Evolutionary conservation across 345 rosid genomes (phyloP), one percentile per base, ranked within the genome.

Genomic region (Punica granatum): DNA sequence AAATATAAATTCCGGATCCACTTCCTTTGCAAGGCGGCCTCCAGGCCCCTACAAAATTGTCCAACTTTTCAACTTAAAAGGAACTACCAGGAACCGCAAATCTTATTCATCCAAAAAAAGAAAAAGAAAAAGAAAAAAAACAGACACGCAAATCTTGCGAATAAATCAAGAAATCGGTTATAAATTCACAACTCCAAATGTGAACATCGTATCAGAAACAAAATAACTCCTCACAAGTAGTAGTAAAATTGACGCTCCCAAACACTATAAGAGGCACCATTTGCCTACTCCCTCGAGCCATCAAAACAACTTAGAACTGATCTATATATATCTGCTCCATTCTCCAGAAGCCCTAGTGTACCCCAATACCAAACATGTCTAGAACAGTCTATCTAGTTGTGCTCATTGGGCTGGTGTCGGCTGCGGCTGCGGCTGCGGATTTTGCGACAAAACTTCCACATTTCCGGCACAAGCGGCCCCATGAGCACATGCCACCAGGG

Each of bases 351-450:
- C 15, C 10, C 14, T 16, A 11, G 9, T 41, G 44, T 16, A 41
- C 44, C 44, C 4, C 2, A 48, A 48, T 37, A 19, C 32, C 15
- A n/a, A 68, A 34, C 35, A 78, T 76, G 85, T 65, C 73, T 64
- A 62, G 60, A 21, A 21, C 60, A 19, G 23, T 67, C 68, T 69
- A 67, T 61, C 60, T 74, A 37, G n/a, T 67, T 14, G 43, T 76
- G 67, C 53, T 81, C 39, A 60, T 78, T 13, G 78, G 72, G 39
- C 69, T 69, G 19, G 72, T 67, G 66, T n/a, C n/a, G n/a, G n/a
- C n/a, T n/a, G 75, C 60, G 63, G 48, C 70, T 33, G 25, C 64
- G 28, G 54, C 71, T 0, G 71, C 64, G 0, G 58, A 59, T 26
- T 42, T 39, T 0, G 56, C 64, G 0, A 6, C 6, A 15, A 26